Evolutionary conservation across 768 basidiomycete genomes (phyloP).

Genomic region (Tulasnella sp.): DNA sequence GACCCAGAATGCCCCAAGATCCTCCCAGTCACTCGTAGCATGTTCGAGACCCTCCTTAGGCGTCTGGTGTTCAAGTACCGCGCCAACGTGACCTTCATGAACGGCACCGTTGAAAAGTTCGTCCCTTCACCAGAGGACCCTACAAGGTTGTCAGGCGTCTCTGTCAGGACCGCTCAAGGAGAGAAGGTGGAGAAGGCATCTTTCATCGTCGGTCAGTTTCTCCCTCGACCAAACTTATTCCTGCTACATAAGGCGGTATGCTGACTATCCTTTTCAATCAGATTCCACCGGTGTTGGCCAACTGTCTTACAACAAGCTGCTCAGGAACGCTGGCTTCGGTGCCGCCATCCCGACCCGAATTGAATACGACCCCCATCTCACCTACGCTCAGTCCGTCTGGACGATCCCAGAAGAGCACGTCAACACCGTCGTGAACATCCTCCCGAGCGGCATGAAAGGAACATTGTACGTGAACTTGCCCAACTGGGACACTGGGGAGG

Average conservation of each 20-base stretch:
- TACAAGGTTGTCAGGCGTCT: neutral
- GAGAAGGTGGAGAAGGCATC: constrained; percentile 15
- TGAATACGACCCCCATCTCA: constrained; percentile 23
- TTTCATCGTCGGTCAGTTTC: constrained; percentile 22
- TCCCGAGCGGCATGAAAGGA: too few relatives aligned
- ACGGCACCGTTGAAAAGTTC: constrained; percentile 27
- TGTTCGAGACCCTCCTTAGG: constrained; percentile 26
- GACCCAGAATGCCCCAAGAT: constrained; percentile 18
- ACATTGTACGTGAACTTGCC: too few relatives aligned
- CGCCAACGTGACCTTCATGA: constrained; percentile 22
- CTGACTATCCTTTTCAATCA: constrained; percentile 6
- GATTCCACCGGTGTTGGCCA: constrained; percentile 28
- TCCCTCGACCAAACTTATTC: too few relatives aligned
- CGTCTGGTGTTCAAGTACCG: constrained; percentile 23
- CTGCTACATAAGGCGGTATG: too few relatives aligned
- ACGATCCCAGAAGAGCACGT: neutral
- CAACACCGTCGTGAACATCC: too few relatives aligned
- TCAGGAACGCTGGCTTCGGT: constrained; percentile 21
- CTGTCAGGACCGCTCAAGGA: constrained; percentile 20
- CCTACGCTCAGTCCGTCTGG: neutral
- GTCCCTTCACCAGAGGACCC: constrained; percentile 17
- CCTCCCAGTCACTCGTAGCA: constrained; percentile 21
- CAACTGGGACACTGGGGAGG: too few relatives aligned
- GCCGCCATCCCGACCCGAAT: constrained; percentile 18
- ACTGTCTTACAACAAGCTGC: constrained; percentile 23